Evolutionary conservation across 352 stramenopile genomes (phyloP), one percentile per base, ranked within the genome.

Genomic region (Saprolegnia parasitica): DNA sequence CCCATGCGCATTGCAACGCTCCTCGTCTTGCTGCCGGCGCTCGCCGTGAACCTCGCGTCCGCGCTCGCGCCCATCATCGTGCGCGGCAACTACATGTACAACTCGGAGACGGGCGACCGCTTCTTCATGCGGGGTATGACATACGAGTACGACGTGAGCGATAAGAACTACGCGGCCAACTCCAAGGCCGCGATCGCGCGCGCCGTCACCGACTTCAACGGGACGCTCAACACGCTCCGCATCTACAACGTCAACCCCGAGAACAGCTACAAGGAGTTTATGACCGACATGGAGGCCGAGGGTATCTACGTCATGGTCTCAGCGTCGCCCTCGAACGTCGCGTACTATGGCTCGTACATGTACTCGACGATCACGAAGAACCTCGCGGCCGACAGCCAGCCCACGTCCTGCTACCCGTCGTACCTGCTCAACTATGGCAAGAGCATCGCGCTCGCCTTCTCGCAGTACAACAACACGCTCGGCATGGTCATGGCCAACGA

Each of bases 41-140:
- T 60, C 20, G 24, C 20, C 35, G 13, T n/a, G 35, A 60, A 55
- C 24, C n/a, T 24, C 8, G 63, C 52, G 20, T 39, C 35, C n/a
- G 63, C 63, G 0, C 54, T 70, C 39, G 39, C 65, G 9, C 71
- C 71, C 56, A 80, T 93, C 57, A 49, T 94, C 55, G 87, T 95
- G 68, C 85, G 86, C 55, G 87, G 87, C 58, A 93, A 91, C 82
- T 93, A 95, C 68, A 83, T 95, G 75, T 95, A 90, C 76, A 89
- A 95, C 70, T 74, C 75, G 35, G 89, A 89, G 21, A 83, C 85
- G 15, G 80, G 81, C 72, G 83, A 93, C 68, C 87, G 87, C 47
- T 95, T 95, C 71, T 86, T 93, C 76, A 91, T 95, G 65, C 90
- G 91, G 74, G 86, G 86, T 57, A 73, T 93, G 79, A 95, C 87